Conservation (phyloP, 768 basidiomycete species). For the Boletus reticuloceps region DNA sequence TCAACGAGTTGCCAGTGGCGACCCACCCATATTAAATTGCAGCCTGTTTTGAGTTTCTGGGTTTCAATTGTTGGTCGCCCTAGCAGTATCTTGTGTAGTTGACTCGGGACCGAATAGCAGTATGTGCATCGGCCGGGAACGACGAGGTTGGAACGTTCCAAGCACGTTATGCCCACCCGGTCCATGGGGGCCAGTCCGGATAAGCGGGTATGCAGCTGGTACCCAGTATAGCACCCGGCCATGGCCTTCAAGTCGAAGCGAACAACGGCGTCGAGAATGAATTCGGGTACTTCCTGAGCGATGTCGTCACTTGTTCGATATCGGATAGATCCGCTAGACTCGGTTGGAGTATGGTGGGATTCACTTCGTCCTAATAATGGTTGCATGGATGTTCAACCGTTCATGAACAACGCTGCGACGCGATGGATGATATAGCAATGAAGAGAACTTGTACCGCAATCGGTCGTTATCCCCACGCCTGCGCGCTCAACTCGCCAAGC, state of each 20-base stretch:
- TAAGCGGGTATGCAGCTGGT: not conserved
- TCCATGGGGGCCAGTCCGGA: no score
- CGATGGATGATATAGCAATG: conserved; percentile 4
- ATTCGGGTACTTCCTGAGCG: not conserved
- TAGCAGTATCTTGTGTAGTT: not conserved
- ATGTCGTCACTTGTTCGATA: not conserved
- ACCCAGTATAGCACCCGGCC: no score
- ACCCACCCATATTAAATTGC: not conserved
- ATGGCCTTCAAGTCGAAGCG: not conserved
- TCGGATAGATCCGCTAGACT: not conserved
- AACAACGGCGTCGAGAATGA: not conserved
- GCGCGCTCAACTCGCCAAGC: not conserved
- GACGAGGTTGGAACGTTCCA: not conserved
- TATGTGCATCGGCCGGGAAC: not conserved
- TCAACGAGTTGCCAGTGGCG: not conserved
- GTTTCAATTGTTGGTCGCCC: not conserved
- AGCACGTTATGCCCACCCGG: not conserved
- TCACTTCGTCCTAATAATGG: no score
- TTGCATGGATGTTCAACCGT: not conserved
- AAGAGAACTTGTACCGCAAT: not conserved
- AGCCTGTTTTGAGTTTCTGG: conserved; percentile 2
- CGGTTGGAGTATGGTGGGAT: no score
- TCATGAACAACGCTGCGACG: not conserved
- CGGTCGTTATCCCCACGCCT: not conserved
- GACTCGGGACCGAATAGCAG: conserved; percentile 6